A percentile compares a stretch with the other conserved stretches of the same genome.
Conservation (phyloP, 2,329 filamentous ascomycete genomes). For the Neocatenulostroma microsporum region DNA sequence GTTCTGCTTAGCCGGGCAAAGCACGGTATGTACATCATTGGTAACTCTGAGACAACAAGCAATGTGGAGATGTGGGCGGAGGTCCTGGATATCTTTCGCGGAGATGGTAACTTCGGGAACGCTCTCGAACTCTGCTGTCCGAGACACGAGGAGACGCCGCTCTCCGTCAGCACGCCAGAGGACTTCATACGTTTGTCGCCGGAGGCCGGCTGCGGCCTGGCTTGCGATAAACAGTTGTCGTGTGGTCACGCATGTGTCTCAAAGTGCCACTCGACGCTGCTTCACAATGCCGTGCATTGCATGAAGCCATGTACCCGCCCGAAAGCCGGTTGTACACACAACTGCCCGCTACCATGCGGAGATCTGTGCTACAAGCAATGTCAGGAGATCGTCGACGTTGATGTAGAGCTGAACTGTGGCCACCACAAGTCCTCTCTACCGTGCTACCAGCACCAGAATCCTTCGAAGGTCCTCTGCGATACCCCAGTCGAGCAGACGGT, state of each 20-base stretch:
- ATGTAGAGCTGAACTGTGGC: constrained; percentile 26
- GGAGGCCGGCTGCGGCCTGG: constrained; percentile 53
- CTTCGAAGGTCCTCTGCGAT: constrained; percentile 43
- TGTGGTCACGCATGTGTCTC: constrained; percentile 41
- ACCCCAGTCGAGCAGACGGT: constrained; percentile 42
- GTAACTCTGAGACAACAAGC: constrained; percentile 52
- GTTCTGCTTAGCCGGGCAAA: constrained; percentile 59
- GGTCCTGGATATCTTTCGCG: constrained; percentile 48
- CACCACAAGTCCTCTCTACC: constrained; percentile 18
- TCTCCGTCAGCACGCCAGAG: constrained; percentile 47
- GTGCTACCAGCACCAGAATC: constrained; percentile 35
- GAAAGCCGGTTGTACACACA: constrained; percentile 34
- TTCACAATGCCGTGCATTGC: constrained; percentile 38
- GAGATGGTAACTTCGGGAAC: constrained; percentile 42
- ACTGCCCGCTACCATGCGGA: constrained; percentile 36
- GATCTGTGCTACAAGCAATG: constrained; percentile 34
- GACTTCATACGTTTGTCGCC: constrained; percentile 51
- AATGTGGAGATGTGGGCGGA: constrained; percentile 56
- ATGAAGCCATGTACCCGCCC: constrained; percentile 33
- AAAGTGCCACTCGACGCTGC: constrained; percentile 38
- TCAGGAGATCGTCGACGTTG: constrained; percentile 21
- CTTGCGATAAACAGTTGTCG: constrained; percentile 39
- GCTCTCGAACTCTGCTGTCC: constrained; percentile 51
- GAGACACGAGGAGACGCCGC: constrained; percentile 48
- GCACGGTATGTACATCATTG: constrained; percentile 66